Conservation (phyloP, 2,329 filamentous ascomycete species). For the Colletotrichum trifolii region DNA sequence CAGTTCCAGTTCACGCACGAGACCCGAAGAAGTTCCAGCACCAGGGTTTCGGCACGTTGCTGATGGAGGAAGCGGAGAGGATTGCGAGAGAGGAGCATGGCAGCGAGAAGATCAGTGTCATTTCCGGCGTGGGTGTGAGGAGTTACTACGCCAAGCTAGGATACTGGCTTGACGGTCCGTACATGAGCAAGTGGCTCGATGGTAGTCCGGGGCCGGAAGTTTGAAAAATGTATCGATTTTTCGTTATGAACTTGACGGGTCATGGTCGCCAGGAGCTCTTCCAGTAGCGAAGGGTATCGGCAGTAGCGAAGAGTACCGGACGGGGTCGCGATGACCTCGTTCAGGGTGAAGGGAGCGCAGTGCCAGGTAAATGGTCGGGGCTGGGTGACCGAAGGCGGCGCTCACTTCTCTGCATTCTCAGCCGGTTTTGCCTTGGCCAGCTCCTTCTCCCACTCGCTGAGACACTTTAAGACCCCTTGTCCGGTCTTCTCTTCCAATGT, state of each 20-base stretch:
- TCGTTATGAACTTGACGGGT: too few species aligned
- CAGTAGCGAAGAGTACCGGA: too few species aligned
- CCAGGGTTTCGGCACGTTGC: conserved; percentile 92
- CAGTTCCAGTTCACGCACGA: conserved; percentile 95
- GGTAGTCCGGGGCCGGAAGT: conserved; percentile 46
- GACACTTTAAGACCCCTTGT: conserved; percentile 60
- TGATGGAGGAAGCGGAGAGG: conserved; percentile 98
- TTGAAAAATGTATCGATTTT: too few species aligned
- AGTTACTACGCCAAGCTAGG: conserved; percentile 95
- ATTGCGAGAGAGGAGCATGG: conserved; percentile 96
- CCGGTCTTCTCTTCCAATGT: conserved; percentile 64
- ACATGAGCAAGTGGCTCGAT: conserved; percentile 76
- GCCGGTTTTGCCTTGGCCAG: not conserved
- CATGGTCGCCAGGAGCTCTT: too few species aligned
- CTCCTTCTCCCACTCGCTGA: conserved; percentile 57
- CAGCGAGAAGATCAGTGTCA: conserved; percentile 94
- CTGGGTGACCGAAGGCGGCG: not conserved
- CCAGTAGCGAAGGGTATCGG: too few species aligned
- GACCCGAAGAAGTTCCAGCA: conserved; percentile 98
- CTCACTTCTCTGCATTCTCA: not conserved
- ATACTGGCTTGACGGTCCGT: conserved; percentile 93
- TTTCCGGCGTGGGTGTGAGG: conserved; percentile 95
- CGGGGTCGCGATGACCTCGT: too few species aligned
- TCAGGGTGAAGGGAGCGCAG: too few species aligned
- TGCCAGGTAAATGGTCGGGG: not conserved